A percentile compares a stretch with the other conserved stretches of the same genome.
Conservation (phyloP, 192 early-diverging fungal species). For the Dissophora globulifera region DNA sequence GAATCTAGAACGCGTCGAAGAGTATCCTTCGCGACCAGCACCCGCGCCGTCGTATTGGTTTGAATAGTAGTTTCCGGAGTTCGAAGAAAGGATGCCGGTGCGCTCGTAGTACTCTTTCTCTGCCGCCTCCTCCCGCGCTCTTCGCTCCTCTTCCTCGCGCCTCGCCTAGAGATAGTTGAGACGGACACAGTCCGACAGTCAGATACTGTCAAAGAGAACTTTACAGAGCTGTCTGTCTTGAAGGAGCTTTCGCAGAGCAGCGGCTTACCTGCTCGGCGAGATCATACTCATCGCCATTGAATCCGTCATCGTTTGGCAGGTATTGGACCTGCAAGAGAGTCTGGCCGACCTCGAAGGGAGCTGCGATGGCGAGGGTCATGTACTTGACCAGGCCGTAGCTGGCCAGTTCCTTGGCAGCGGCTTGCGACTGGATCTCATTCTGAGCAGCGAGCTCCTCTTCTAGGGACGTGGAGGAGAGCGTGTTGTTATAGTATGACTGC, state of each 20-base stretch:
- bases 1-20: slow-evolving; percentile 1
- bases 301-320: slow-evolving; percentile 67
- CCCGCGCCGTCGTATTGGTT: slow-evolving; percentile 47
- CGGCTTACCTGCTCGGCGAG: slow-evolving; percentile 53
- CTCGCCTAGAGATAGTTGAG: slow-evolving; percentile 3
- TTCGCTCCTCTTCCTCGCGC: slow-evolving; percentile 25
- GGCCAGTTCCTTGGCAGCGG: slow-evolving; percentile 67
- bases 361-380: slow-evolving; percentile 66
- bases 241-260: background rate
- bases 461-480: slow-evolving; percentile 26
- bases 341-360: slow-evolving; percentile 75
- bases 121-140: slow-evolving; percentile 15
- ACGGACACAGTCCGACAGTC: too few relatives aligned
- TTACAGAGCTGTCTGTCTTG: background rate
- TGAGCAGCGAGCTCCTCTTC: slow-evolving; percentile 46
- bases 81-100: slow-evolving; percentile 11
- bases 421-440: slow-evolving; percentile 55
- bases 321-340: slow-evolving; percentile 85
- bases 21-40: slow-evolving; percentile 3
- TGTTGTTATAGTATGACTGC: slow-evolving; percentile 52
- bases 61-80: slow-evolving; percentile 27
- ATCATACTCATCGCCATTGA: slow-evolving; percentile 47
- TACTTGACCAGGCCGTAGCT: slow-evolving; percentile 74
- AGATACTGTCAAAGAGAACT: background rate
- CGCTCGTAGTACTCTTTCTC: slow-evolving; percentile 42